These are phyloP conservation scores for Larix sibirica DNA, from an alignment of 83 land plant species.

Conservation along the genomic window DNA sequence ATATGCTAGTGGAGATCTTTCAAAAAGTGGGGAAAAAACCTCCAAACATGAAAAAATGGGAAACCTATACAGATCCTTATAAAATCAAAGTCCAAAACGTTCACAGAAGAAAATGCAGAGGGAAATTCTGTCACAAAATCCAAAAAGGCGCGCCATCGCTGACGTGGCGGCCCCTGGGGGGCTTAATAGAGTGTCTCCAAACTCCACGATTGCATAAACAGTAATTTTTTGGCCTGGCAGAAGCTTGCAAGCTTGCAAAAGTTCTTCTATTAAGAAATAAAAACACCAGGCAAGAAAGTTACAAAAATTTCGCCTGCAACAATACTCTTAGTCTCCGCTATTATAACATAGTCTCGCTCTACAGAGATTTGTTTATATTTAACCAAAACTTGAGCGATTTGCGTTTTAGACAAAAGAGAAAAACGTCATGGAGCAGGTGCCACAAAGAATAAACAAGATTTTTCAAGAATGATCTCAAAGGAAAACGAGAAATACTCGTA, in stretches of 20 bases:
- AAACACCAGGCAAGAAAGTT: no score
- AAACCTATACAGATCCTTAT: not conserved
- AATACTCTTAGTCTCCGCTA: no score
- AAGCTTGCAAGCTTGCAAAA: no score
- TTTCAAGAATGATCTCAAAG: not conserved
- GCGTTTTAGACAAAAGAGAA: no score
- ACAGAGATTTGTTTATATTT: not conserved
- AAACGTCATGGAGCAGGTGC: not conserved
- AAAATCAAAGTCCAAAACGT: not conserved
- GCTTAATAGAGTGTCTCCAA: no score
- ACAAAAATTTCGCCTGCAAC: not conserved
- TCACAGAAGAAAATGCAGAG: not conserved
- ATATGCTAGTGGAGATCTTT: not conserved
- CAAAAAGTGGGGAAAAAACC: not conserved
- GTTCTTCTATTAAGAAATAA: no score
- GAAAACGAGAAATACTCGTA: constrained; percentile 35
- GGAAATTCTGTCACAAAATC: no score
- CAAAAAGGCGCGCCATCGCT: no score
- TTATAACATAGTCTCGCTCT: not conserved
- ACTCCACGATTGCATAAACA: no score
- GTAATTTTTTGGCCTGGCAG: no score
- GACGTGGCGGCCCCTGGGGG: no score
- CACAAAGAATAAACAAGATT: not conserved
- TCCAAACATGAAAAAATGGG: not conserved
- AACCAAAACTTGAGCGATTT: not conserved